These are phyloP conservation scores for Penstemon eatonii DNA, from an alignment of 257 asterid species.

Conservation along the genomic window DNA sequence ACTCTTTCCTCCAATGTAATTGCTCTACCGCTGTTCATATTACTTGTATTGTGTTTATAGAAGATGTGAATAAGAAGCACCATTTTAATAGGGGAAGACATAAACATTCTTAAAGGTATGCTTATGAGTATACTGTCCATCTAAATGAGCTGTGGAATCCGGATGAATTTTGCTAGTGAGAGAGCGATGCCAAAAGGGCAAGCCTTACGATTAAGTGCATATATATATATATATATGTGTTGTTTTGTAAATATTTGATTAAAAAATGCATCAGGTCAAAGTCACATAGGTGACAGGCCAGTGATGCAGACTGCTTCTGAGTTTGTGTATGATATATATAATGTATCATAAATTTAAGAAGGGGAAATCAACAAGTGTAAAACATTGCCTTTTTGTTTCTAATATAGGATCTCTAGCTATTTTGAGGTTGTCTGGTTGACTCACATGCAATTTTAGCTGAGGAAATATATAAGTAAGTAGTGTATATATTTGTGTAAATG, in stretches of 20 bases:
- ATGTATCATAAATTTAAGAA: conserved; percentile 43
- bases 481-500: no score
- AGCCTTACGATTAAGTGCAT: conserved; percentile 46
- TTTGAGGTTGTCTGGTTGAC: neutral
- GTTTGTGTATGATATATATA: conserved; percentile 50
- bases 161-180: conserved; percentile 50
- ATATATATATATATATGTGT: conserved; percentile 32
- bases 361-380: conserved; percentile 52
- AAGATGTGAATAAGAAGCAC: conserved; percentile 31
- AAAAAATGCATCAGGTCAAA: conserved; percentile 75
- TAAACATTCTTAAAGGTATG: neutral
- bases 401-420: conserved; percentile 23
- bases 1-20: conserved; percentile 37
- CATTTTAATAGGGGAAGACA: conserved; percentile 8
- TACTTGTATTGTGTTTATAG: conserved; percentile 40
- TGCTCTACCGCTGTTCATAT: conserved; percentile 42
- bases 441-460: no score
- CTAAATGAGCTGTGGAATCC: conserved; percentile 9
- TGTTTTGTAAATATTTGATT: conserved; percentile 69
- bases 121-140: conserved; percentile 11
- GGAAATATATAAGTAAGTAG: no score
- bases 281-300: conserved; percentile 92
- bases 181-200: conserved; percentile 52
- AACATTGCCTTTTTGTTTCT: conserved; percentile 44
- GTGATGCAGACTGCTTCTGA: conserved; percentile 44